Evolutionary conservation across 1,284 basidiomycete species (phyloP), one percentile per base, ranked within the genome.

Genomic region (Trichosporon asahii): DNA sequence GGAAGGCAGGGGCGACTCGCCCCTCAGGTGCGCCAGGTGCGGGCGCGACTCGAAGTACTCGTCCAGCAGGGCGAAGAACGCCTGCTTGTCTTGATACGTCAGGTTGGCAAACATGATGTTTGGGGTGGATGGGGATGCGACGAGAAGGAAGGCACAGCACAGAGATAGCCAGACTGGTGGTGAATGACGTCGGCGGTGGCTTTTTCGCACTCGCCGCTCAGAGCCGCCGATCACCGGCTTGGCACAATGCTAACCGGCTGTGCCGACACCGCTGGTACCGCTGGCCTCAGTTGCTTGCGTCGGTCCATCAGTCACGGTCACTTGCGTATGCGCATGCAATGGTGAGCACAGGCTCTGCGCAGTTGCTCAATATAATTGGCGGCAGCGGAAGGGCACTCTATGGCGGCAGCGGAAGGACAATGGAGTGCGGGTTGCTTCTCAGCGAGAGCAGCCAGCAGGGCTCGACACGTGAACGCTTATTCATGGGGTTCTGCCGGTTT

Each of bases 1-100:
- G 7, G 64, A 27, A 4, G 40, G 40, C 23, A 18, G 14, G 15
- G 29, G 49, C n/a, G 49, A 66, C 15, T 35, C 27, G 18, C 21
- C 66, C 7, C 29, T 15, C 57, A 61, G 15, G 57, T 61, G 57
- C 27, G 57, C 64, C 33, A 79, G 75, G 35, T 81, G 77, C 1
- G 80, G 79, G 12, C 81, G 76, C 31, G 80, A 81, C 35, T 73
- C 79, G 65, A 82, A 82, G 75, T 82, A 82, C 72, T 82, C 81
- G 67, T 82, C 81, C 0, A 82, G 74, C 2, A 82, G 79, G 64
- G 75, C 71, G 70, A 82, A 82, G 77, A 82, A 82, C 6, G 79
- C 81, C 74, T 79, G 72, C 76, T 82, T 66, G 57, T 70, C 64
- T 66, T 44, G 7, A 37, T 77, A 76, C 3, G 74, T 73, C 18